Evolutionary conservation across 345 rosid genomes (phyloP).

Genomic region (Raphanus sativus): DNA sequence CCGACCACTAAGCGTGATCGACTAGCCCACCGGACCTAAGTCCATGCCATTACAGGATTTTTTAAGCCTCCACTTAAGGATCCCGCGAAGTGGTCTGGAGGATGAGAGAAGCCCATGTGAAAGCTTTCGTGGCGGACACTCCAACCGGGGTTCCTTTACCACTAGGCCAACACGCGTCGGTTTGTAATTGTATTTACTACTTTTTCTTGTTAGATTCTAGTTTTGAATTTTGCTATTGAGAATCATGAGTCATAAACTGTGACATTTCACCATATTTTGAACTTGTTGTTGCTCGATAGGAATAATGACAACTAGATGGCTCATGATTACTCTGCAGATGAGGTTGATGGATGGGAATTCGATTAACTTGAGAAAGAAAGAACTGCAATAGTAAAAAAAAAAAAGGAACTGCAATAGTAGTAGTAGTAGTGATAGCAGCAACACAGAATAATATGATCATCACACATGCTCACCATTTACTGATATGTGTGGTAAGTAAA

Average conservation of each 20-base stretch:
- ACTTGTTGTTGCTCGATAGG: not conserved
- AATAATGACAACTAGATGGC: slow-evolving; percentile 22
- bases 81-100: too few relatives aligned
- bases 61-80: too few relatives aligned
- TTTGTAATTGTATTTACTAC: not conserved
- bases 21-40: too few relatives aligned
- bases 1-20: too few relatives aligned
- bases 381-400: too few relatives aligned
- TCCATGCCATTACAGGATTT: too few relatives aligned
- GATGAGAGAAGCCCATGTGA: too few relatives aligned
- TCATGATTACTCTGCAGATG: slow-evolving; percentile 69
- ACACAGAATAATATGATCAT: slow-evolving; percentile 12
- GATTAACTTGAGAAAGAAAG: slow-evolving; percentile 72
- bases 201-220: not conserved
- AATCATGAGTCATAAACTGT: not conserved
- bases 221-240: slow-evolving; percentile 5
- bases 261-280: not conserved
- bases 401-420: slow-evolving; percentile 48
- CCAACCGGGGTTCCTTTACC: too few relatives aligned
- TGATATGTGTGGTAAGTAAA: not conserved
- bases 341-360: slow-evolving; percentile 92
- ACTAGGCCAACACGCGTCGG: too few relatives aligned
- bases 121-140: too few relatives aligned
- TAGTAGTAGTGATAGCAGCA: slow-evolving; percentile 6
- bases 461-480: not conserved